These are phyloP conservation scores for Eimeria brunetti DNA, from an alignment of 169 alveolate species.

Conservation along the genomic window DNA sequence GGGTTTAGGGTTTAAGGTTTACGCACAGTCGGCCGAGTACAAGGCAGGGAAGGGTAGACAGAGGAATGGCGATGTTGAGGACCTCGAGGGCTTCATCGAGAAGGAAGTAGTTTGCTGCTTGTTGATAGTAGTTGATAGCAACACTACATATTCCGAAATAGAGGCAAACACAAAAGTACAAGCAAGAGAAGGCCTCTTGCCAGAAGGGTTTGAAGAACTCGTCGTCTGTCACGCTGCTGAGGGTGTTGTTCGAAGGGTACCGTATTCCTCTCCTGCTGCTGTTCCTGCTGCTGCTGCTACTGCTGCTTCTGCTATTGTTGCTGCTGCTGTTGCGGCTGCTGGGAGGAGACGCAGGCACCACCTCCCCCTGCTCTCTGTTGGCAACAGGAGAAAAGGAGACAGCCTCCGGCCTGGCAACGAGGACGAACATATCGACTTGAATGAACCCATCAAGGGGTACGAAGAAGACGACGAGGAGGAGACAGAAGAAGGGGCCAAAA, in stretches of 20 bases:
- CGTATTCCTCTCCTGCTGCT: too few species aligned
- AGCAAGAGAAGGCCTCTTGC: conserved; percentile 5
- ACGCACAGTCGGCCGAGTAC: conserved; percentile 53
- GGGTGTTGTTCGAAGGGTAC: too few species aligned
- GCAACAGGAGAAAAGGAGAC: too few species aligned
- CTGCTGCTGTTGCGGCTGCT: background rate
- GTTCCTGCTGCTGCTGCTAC: background rate
- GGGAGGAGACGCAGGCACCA: too few species aligned
- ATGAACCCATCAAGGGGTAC: conserved; percentile 49
- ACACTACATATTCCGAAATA: conserved; percentile 53
- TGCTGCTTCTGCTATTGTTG: background rate
- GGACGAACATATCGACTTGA: conserved; percentile 53
- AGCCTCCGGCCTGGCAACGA: background rate
- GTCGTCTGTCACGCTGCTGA: conserved; percentile 1
- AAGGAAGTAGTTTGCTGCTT: conserved; percentile 55
- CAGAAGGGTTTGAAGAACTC: conserved; percentile 15
- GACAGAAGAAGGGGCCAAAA: conserved; percentile 48
- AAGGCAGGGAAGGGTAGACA: conserved; percentile 62
- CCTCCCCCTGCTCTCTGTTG: background rate
- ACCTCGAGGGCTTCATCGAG: background rate
- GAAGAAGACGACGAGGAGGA: background rate
- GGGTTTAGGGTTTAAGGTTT: conserved; percentile 1
- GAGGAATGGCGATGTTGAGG: conserved; percentile 36
- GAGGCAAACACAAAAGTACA: conserved; percentile 55
- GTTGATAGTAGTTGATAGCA: conserved; percentile 68